Percentiles rank a stretch among this genome's conserved stretches.
Evolutionary conservation across 106 monocot species (phyloP).

Genomic region (Iris macrosiphon): DNA sequence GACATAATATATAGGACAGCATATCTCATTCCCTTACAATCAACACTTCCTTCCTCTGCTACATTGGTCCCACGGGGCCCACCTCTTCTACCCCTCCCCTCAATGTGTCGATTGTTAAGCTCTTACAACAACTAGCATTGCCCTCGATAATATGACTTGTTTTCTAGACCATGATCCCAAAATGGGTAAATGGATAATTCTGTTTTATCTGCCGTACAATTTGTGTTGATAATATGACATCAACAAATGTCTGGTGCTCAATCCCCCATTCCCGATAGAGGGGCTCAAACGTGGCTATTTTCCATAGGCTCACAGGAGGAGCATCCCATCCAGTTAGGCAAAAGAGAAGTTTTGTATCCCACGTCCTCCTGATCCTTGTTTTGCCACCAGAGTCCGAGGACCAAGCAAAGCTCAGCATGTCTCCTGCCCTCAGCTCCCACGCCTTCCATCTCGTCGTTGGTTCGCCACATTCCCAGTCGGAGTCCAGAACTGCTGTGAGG

Average conservation of each 20-base stretch:
- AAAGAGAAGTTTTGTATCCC: neutral
- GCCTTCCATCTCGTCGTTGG: slow-evolving; percentile 12
- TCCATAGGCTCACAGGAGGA: slow-evolving; percentile 3
- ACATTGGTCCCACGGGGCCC: no score
- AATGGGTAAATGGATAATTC: no score
- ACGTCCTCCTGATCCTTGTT: neutral
- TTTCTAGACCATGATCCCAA: no score
- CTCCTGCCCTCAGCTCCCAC: slow-evolving; percentile 65
- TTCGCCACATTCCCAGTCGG: slow-evolving; percentile 20
- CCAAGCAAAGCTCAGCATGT: no score
- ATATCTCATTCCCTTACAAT: neutral
- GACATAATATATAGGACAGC: no score
- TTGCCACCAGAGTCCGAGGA: neutral
- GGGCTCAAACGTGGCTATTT: slow-evolving; percentile 8
- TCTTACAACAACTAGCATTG: no score
- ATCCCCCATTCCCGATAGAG: slow-evolving; percentile 13
- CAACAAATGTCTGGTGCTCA: slow-evolving; percentile 23
- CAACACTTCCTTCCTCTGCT: neutral
- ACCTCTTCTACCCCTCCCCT: no score
- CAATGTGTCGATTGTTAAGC: no score
- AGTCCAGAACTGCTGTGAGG: neutral
- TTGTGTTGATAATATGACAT: no score
- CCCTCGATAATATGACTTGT: no score
- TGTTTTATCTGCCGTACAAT: no score
- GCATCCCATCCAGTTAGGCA: neutral